Base-by-base conservation (phyloP, 1,284 basidiomycete genomes). In the Exsudoporus floridanus region DNA sequence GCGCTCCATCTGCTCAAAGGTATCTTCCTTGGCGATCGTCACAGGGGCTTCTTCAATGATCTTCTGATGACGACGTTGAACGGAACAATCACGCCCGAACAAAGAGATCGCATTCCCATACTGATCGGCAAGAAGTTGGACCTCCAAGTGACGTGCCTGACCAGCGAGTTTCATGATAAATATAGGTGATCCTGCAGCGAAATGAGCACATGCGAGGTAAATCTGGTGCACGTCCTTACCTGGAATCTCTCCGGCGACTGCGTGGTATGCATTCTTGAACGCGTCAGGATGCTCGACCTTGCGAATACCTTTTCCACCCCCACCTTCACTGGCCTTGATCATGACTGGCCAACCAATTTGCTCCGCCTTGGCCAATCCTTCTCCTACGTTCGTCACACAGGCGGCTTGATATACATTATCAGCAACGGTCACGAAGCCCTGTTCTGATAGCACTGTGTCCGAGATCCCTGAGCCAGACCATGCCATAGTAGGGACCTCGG, bases 151-250 rank as follows among this genome's bases (percentile, higher is more conserved):
- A 59, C 97, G 91, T 35, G 97, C 97, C 62, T 92, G 89, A 23
- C 95, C 94, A 33, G 97, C 97, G 56, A 99, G 89, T 78, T 99
- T 99, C 97, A 99, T 99, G 76, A 99, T 93, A 74, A 99, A 99
- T 65, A 99, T 95, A 55, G 97, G 97, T 5, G 97, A 99, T 44
- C 97, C 96, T 92, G 69, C 27, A 53, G 37, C 39, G 43, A 35
- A 34, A 44, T 64, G 46, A 60, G 43, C 35, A 60, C 57, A 61
- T 49, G 41, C 19, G 33, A 23, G 36, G 54, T 19, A 54, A 55
- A 58, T 56, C 58, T 35, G 21, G 35, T 50, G 41, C 13, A 44
- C 45, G 60, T 46, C 64, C 78, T 63, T 69, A 94, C 94, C 94
- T 66, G 95, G 95, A 60, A 99, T 96, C 75, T 99, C 97, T 65